Conservation (phyloP, 2,329 filamentous ascomycete species). For the Xylariaceae sp. region DNA sequence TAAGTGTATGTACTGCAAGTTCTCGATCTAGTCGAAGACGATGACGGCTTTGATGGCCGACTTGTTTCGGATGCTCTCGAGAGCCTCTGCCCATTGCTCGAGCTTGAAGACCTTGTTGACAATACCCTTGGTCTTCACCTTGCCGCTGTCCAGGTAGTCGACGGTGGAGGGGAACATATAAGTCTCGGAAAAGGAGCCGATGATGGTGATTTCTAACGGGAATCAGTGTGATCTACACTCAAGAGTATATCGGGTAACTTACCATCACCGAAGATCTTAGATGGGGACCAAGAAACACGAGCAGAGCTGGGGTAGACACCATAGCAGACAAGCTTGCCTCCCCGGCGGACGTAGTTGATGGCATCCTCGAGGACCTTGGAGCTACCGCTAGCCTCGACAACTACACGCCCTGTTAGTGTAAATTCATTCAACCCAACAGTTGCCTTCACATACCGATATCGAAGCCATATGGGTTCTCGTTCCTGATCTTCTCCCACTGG, state of each 20-base stretch:
- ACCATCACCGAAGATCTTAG: slow-evolving; percentile 65
- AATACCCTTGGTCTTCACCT: slow-evolving; percentile 67
- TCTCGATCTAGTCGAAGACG: slow-evolving; percentile 59
- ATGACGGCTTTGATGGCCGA: slow-evolving; percentile 75
- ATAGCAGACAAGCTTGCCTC: slow-evolving; percentile 73
- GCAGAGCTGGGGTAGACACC: slow-evolving; percentile 68
- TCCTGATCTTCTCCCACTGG: slow-evolving; percentile 65
- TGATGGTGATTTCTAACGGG: slow-evolving; percentile 69
- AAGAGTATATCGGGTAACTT: slow-evolving; percentile 6
- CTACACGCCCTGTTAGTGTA: slow-evolving; percentile 33
- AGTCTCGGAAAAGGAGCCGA: slow-evolving; percentile 74
- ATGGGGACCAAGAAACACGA: slow-evolving; percentile 68
- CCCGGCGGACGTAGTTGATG: slow-evolving; percentile 71
- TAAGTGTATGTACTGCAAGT: not conserved
- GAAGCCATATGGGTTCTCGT: slow-evolving; percentile 71
- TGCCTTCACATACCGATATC: slow-evolving; percentile 56
- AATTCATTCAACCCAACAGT: not conserved
- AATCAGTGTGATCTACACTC: slow-evolving; percentile 19
- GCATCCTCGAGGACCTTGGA: slow-evolving; percentile 70
- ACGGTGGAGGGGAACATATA: slow-evolving; percentile 67
- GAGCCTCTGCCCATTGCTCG: slow-evolving; percentile 71
- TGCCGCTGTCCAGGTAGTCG: slow-evolving; percentile 59
- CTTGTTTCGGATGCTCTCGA: slow-evolving; percentile 73
- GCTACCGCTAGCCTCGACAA: slow-evolving; percentile 71
- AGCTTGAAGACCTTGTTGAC: slow-evolving; percentile 74